Evolutionary conservation across 225 moss, liverwort and hornwort species (phyloP), one percentile per base, ranked within the genome.

Genomic region (Polytrichum commune): DNA sequence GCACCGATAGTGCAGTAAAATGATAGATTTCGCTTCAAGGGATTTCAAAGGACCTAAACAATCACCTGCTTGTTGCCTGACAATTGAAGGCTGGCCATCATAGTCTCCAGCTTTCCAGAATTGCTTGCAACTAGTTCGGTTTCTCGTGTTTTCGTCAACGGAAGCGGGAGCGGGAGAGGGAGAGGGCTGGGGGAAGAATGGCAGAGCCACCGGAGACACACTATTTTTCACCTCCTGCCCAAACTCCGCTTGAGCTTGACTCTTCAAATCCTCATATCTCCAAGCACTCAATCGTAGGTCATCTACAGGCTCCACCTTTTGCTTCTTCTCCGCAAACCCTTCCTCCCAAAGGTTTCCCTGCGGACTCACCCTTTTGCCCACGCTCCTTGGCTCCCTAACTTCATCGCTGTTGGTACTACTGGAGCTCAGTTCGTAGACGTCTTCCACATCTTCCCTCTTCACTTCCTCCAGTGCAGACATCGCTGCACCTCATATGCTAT

Each of bases 341-440:
- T 30, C 73, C 23, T 66, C 73, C 73, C 66, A 65, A 18, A 20
- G 22, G 8, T 56, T 57, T 18, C 22, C 9, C 24, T 22, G 55
- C 18, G 81, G 72, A 71, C 81, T 85, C 22, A 7, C 69, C 66
- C 81, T 78, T 72, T 78, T 85, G n/a, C 71, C 81, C 1, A 73
- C 55, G 18, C 72, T 71, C 62, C 74, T 68, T n/a, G 74, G 71
- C 60, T 77, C 83, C 53, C 77, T 55, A 35, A 71, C 64, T 16
- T 77, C 80, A 69, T 83, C 77, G 29, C 83, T 83, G 65, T 83
- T 83, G 68, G 83, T 83, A 69, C 83, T 80, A 70, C 80, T 83
- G 63, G 83, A 83, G 80, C 83, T 83, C 4, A 83, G 83, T 60
- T 83, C 77, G 69, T 83, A 83, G 33, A 83, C 80, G 27, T 68